Percentiles rank a stretch among this genome's conserved stretches.
These are phyloP conservation scores for Malassezia dermatis DNA, from an alignment of 1,284 basidiomycete genomes.

Conservation along the genomic window DNA sequence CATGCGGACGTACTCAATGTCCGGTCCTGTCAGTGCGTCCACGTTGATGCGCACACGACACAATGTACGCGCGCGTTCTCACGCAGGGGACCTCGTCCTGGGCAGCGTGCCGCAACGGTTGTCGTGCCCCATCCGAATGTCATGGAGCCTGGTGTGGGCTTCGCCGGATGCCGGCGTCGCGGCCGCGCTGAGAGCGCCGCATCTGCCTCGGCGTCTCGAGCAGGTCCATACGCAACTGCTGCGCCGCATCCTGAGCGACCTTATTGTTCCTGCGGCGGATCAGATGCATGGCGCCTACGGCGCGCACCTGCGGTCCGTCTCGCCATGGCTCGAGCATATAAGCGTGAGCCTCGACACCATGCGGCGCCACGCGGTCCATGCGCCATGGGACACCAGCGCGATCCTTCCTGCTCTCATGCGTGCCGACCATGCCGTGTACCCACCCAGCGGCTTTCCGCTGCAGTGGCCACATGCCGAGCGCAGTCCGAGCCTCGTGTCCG, in stretches of 20 bases:
- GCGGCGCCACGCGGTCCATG: not conserved
- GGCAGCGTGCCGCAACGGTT: not conserved
- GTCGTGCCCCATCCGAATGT: slow-evolving; percentile 3
- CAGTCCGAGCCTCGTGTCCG: not conserved
- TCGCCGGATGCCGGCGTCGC: not conserved
- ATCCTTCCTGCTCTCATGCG: not conserved
- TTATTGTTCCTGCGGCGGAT: not conserved
- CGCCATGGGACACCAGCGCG: not conserved
- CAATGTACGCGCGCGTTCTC: not conserved
- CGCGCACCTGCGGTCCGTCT: not conserved
- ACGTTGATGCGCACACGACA: not conserved
- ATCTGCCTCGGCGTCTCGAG: not conserved
- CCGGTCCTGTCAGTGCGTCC: not conserved
- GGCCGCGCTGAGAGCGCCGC: not conserved
- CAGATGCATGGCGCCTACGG: slow-evolving; percentile 2
- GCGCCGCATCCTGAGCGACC: not conserved
- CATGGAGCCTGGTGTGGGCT: not conserved
- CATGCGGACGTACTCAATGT: slow-evolving; percentile 2
- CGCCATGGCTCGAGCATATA: not conserved
- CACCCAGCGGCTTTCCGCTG: not conserved
- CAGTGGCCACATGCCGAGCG: not conserved
- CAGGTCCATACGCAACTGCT: not conserved
- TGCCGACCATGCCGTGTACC: not conserved
- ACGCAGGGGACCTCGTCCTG: not conserved
- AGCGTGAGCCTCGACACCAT: not conserved